Conservation (phyloP, 768 basidiomycete genomes). For the Lactarius indigo region DNA sequence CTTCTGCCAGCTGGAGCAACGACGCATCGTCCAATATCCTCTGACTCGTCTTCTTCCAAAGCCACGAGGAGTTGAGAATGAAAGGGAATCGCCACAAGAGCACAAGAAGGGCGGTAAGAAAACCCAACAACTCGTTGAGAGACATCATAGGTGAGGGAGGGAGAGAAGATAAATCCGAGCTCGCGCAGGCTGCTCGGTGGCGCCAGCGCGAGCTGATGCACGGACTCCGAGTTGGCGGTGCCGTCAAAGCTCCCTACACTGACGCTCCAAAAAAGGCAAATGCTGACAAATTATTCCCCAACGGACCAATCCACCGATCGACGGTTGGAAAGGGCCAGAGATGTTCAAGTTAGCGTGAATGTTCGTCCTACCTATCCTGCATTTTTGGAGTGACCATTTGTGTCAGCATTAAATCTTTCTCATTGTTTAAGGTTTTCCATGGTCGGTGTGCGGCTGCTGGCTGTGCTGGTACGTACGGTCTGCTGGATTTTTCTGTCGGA, state of each 20-base stretch:
- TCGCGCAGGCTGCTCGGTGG: constrained; percentile 13
- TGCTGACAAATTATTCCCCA: background rate
- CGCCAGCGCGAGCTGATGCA: constrained; percentile 11
- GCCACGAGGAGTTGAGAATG: background rate
- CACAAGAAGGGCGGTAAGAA: constrained; percentile 4
- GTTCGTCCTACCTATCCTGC: too few relatives aligned
- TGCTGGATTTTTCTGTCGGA: too few relatives aligned
- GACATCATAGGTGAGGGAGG: background rate
- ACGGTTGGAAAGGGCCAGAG: too few relatives aligned
- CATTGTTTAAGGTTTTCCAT: too few relatives aligned
- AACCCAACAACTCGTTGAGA: background rate
- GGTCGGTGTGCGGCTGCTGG: too few relatives aligned
- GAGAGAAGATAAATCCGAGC: background rate
- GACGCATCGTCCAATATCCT: constrained; percentile 1
- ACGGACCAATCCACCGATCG: too few relatives aligned
- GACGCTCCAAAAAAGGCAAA: background rate
- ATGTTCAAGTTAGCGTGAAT: too few relatives aligned
- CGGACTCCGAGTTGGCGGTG: background rate
- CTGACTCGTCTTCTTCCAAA: background rate
- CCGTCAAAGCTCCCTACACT: background rate
- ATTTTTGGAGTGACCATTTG: too few relatives aligned
- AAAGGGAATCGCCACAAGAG: constrained; percentile 2
- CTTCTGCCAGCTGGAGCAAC: constrained; percentile 20
- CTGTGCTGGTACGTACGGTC: too few relatives aligned
- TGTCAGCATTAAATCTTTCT: too few relatives aligned